Evolutionary conservation across 805 yeast genomes (phyloP).

Genomic region (Pichia eremophila): DNA sequence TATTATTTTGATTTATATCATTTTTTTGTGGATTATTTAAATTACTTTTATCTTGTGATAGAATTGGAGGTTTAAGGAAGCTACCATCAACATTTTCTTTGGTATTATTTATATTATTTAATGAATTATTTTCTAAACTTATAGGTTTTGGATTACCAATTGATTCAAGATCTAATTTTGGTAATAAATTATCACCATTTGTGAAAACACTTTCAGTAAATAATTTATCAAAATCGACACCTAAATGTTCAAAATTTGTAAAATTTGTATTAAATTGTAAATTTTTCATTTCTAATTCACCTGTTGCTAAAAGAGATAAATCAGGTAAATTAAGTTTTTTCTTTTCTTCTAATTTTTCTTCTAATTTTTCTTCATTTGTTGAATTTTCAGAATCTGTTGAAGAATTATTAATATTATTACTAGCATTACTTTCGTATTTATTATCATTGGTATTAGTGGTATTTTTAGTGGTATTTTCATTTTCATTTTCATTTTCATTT

Average conservation of each 20-base stretch:
- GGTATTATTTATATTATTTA: background rate
- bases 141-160: background rate
- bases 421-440: background rate
- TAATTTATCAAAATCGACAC: conserved; percentile 16
- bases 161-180: conserved; percentile 12
- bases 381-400: background rate
- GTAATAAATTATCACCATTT: conserved; percentile 12
- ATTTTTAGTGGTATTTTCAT: background rate
- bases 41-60: background rate
- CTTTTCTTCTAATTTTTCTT: background rate
- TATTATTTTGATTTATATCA: background rate
- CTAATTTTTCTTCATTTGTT: background rate
- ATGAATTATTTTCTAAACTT: no score
- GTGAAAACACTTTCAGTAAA: conserved; percentile 21
- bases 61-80: background rate
- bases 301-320: conserved; percentile 1
- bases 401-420: background rate
- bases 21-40: background rate
- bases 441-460: background rate
- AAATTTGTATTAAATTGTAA: background rate
- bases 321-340: conserved; percentile 1
- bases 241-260: conserved; percentile 8
- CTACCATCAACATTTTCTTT: background rate
- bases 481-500: background rate
- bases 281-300: background rate